phyloP scores from a whole-genome alignment of 2,329 filamentous ascomycete species.

The Lachnellula cervina region DNA sequence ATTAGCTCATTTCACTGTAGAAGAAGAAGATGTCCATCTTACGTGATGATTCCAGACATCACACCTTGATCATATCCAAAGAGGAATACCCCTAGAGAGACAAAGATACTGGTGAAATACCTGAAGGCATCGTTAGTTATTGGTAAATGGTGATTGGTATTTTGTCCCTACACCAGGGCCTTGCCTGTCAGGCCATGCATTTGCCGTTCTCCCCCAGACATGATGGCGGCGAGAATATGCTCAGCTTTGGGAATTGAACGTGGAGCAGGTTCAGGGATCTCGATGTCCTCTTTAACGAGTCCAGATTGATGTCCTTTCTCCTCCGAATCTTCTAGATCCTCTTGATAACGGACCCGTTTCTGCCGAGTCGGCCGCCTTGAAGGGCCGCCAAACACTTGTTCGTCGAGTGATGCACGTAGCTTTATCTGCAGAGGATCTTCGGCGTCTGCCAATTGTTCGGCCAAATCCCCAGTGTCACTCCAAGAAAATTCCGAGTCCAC shows the following conservation, averaged over 20 bases:
- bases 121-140: constrained; percentile 40
- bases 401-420: constrained; percentile 61
- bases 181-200: constrained; percentile 94
- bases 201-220: constrained; percentile 73
- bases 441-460: constrained; percentile 80
- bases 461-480: constrained; percentile 93
- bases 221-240: constrained; percentile 73
- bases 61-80: constrained; percentile 90
- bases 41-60: constrained; percentile 74
- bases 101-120: constrained; percentile 91
- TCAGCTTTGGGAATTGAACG: constrained; percentile 61
- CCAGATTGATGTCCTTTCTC: constrained; percentile 35
- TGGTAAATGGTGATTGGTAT: background rate
- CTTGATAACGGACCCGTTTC: constrained; percentile 67
- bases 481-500: constrained; percentile 70
- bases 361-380: constrained; percentile 43
- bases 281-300: constrained; percentile 69
- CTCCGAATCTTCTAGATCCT: constrained; percentile 37
- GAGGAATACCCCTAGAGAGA: constrained; percentile 79
- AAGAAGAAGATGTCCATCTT: constrained; percentile 23
- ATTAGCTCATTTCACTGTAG: constrained; percentile 14
- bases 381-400: constrained; percentile 50
- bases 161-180: constrained; percentile 70
- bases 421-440: constrained; percentile 75
- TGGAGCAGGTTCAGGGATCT: constrained; percentile 65